Evolutionary conservation across 2,329 filamentous ascomycete genomes (phyloP).

Genomic region (Byssochlamys sp.): DNA sequence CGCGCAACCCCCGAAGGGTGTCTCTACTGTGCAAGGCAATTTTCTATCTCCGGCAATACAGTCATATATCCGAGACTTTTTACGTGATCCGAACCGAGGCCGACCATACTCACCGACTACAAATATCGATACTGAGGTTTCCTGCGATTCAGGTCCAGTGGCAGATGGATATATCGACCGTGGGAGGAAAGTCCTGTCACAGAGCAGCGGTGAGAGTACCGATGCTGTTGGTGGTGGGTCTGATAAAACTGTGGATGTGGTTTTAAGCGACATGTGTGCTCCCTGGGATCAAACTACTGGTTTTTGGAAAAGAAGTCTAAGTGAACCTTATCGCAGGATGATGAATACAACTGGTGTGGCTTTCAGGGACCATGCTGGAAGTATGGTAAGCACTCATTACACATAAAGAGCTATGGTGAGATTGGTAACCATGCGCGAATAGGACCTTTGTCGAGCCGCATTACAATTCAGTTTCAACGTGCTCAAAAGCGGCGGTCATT

Average conservation of each 20-base stretch:
- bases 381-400: slow-evolving; percentile 62
- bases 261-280: slow-evolving; percentile 97
- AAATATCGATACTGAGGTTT: neutral
- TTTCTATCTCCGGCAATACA: slow-evolving; percentile 71
- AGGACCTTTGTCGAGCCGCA: slow-evolving; percentile 86
- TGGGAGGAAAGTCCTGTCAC: slow-evolving; percentile 19
- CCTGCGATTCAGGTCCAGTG: neutral
- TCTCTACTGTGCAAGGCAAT: slow-evolving; percentile 91
- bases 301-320: slow-evolving; percentile 79
- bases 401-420: neutral
- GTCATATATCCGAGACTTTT: slow-evolving; percentile 64
- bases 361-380: slow-evolving; percentile 81
- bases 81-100: slow-evolving; percentile 55
- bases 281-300: slow-evolving; percentile 77
- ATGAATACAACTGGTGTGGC: slow-evolving; percentile 92
- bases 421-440: slow-evolving; percentile 1
- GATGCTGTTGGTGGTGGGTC: slow-evolving; percentile 4
- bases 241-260: slow-evolving; percentile 69
- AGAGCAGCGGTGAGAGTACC: slow-evolving; percentile 18
- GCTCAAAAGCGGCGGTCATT: slow-evolving; percentile 71
- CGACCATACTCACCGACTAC: slow-evolving; percentile 30
- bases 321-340: slow-evolving; percentile 94
- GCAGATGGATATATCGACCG: slow-evolving; percentile 13
- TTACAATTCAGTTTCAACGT: slow-evolving; percentile 78
- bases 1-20: slow-evolving; percentile 77